phyloP scores from a whole-genome alignment of 2,329 filamentous ascomycete species.

The Clathrospora elynae region DNA sequence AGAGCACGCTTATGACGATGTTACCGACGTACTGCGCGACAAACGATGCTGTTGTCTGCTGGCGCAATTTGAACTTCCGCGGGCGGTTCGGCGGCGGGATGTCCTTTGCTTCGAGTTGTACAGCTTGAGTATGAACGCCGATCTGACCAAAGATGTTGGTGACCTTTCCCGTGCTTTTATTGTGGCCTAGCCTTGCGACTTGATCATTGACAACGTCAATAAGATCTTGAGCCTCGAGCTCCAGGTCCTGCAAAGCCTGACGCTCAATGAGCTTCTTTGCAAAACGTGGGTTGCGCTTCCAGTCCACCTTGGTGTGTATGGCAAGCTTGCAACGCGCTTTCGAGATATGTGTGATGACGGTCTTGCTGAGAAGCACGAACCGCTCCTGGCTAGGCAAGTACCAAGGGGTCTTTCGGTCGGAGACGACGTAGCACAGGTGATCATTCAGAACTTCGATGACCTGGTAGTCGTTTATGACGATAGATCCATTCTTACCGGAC shows the following conservation, averaged over 20 bases:
- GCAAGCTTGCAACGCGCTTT: conserved; percentile 93
- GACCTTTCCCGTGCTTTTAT: conserved; percentile 75
- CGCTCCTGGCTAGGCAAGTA: conserved; percentile 80
- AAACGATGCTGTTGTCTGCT: conserved; percentile 68
- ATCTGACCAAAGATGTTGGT: conserved; percentile 79
- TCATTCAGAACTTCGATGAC: conserved; percentile 71
- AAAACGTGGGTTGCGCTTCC: conserved; percentile 64
- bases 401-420: conserved; percentile 71
- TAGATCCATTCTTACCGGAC: conserved; percentile 32
- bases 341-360: conserved; percentile 89
- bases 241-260: conserved; percentile 75
- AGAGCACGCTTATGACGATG: conserved; percentile 74
- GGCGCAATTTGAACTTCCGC: conserved; percentile 52
- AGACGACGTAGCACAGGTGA: conserved; percentile 68
- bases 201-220: conserved; percentile 78
- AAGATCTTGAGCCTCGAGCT: conserved; percentile 73
- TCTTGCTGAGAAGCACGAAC: conserved; percentile 84
- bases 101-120: conserved; percentile 50
- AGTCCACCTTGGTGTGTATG: conserved; percentile 85
- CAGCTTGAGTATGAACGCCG: conserved; percentile 68
- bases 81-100: conserved; percentile 46
- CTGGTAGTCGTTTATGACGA: conserved; percentile 78
- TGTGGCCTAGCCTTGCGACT: conserved; percentile 72
- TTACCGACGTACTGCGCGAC: conserved; percentile 74
- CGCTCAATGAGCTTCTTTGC: conserved; percentile 59